Evolutionary conservation across 345 rosid genomes (phyloP), one percentile per base, ranked within the genome.

Genomic region (Linum trigynum): DNA sequence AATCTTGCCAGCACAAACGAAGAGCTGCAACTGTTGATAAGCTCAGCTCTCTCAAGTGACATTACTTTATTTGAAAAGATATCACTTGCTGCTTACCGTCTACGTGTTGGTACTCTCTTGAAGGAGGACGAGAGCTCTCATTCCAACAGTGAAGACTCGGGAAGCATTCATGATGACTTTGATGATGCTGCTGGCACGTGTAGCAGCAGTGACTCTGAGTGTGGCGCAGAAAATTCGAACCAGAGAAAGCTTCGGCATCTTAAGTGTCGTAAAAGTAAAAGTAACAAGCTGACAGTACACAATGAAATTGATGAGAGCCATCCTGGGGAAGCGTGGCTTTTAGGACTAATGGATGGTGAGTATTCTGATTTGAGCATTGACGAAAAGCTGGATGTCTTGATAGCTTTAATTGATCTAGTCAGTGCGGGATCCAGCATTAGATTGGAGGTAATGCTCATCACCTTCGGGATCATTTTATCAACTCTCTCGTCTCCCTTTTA

Each of bases 221-320:
- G 70, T 70, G 83, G 79, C 73, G 75, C 87, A 55, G 82, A 71
- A 75, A 76, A 59, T 79, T 62, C 64, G 58, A 56, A 59, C 64
- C 63, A 61, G 64, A 71, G 78, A 70, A 83, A 79, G 79, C 67
- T 59, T 32, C 80, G 75, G 61, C 65, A 40, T 64, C 64, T 53
- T 43, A 77, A 65, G 59, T 62, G 48, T 45, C 66, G 5, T 66
- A 82, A 70, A 82, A 77, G 71, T 70, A 81, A 76, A 80, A 77
- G 71, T 58, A 78, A 77, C 48, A 71, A 62, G 72, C 38, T 82
- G 62, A 74, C 76, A 15, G 69, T 82, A 15, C 60, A 79, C 69
- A 76, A 73, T 69, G 99, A 94, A 82, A 90, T 94, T 79, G 99
- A 94, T 85, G 99, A 94, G 83, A 88, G 96, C 80, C 84, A 78